phyloP scores from a whole-genome alignment of 352 stramenopile species.

The Phytophthora citricola region DNA sequence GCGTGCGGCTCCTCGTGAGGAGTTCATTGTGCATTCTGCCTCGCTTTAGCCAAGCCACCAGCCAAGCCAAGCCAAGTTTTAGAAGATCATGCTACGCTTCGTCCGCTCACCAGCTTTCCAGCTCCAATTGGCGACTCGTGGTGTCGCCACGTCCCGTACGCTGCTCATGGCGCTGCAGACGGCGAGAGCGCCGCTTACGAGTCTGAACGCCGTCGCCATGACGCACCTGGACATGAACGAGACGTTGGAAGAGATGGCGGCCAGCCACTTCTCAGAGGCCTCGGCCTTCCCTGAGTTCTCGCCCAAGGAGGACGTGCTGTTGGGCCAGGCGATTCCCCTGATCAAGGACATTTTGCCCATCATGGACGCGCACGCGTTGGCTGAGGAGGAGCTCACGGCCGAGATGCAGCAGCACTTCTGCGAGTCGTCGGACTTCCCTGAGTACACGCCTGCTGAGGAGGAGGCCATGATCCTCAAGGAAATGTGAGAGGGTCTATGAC shows the following conservation, averaged over 20 bases:
- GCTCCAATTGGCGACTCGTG: constrained; percentile 16
- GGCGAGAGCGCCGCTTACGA: constrained; percentile 27
- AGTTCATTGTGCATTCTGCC: constrained; percentile 24
- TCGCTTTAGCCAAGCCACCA: not conserved
- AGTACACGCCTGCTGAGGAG: constrained; percentile 53
- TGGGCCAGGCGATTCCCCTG: constrained; percentile 38
- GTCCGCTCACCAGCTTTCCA: constrained; percentile 19
- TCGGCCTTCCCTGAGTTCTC: constrained; percentile 76
- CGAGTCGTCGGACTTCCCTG: constrained; percentile 70
- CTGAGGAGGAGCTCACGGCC: constrained; percentile 46
- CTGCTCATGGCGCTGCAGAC: constrained; percentile 15
- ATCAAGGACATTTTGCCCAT: constrained; percentile 9
- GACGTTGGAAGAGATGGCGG: constrained; percentile 57
- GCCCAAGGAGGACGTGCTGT: constrained; percentile 57
- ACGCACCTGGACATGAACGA: constrained; percentile 40
- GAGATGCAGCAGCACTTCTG: constrained; percentile 58
- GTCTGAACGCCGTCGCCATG: constrained; percentile 31
- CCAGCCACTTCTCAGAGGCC: constrained; percentile 62
- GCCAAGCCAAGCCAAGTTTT: constrained; percentile 1
- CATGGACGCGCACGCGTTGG: constrained; percentile 36
- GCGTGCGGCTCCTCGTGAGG: not conserved
- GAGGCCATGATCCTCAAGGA: constrained; percentile 55
- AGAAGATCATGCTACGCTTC: constrained; percentile 30
- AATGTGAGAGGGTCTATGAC: constrained; percentile 8
- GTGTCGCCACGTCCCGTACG: constrained; percentile 15